Evolutionary conservation across 2,329 filamentous ascomycete genomes (phyloP), one percentile per base, ranked within the genome.

Genomic region (Phialophora tarda): DNA sequence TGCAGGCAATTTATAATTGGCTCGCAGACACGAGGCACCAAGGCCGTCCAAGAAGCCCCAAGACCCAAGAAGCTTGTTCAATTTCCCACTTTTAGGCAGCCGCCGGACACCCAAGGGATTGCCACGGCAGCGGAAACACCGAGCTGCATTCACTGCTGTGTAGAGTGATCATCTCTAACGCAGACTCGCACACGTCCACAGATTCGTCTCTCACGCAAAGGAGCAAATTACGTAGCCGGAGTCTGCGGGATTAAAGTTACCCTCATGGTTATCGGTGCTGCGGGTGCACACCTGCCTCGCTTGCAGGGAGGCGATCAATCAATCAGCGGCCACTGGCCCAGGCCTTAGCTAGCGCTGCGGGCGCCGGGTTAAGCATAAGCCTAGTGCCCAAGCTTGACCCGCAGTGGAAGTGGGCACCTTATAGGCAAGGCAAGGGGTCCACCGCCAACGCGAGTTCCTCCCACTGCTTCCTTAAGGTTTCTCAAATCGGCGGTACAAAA

Each of bases 21-120:
- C 28, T 21, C 53, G 53, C 53, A 53, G 26, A 26, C 30, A 56
- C 57, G 34, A 47, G 12, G 34, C 14, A 41, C 53, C 56, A 61
- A 58, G 53, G 54, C 47, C 48, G 24, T 44, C 68, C 65, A 67
- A 65, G 65, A 66, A 53, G 54, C 26, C 34, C 67, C 67, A 69
- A 70, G 68, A 56, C 54, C 47, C 47, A 61, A 61, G 48, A 38
- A 30, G 28, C 30, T 34, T 26, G 28, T 38, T 26, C 30, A 61
- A 61, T 53, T 44, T 61, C 48, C 59, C 59, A n/a, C 26, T 55
- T 30, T 34, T 32, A 55, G 53, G 53, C 53, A 55, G 53, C 12
- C 53, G 28, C 53, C 48, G 48, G 23, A 10, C 10, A 51, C 24
- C 47, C 30, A 23, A 51, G 11, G 23, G 48, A 51, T 12, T 12